phyloP scores from a whole-genome alignment of 768 basidiomycete species.

The Lactarius indigo region DNA sequence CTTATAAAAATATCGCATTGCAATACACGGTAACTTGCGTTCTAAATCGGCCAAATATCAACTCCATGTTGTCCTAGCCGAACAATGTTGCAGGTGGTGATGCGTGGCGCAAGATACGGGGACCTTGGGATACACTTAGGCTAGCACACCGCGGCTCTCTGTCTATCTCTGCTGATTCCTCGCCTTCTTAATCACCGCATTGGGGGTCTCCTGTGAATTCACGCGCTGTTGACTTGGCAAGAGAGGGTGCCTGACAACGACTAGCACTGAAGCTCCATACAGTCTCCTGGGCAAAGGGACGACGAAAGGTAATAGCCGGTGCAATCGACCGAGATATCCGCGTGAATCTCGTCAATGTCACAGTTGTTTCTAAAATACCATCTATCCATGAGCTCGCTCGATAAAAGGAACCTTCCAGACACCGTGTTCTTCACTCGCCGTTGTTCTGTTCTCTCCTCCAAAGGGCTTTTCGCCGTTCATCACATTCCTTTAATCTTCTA shows the following conservation, averaged over 20 bases:
- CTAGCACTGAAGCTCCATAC: neutral
- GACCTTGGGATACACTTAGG: too few relatives aligned
- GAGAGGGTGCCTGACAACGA: neutral
- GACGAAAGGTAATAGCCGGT: neutral
- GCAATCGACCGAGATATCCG: neutral
- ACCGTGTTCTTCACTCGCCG: neutral
- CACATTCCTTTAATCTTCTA: neutral
- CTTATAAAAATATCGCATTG: too few relatives aligned
- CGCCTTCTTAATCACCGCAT: neutral
- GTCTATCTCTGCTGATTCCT: too few relatives aligned
- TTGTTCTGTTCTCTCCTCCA: neutral
- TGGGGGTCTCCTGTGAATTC: neutral
- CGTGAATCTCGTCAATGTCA: neutral
- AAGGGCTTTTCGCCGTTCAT: neutral
- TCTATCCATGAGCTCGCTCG: neutral
- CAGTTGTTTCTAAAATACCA: neutral
- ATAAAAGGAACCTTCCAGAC: neutral
- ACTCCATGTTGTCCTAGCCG: too few relatives aligned
- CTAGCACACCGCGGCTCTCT: too few relatives aligned
- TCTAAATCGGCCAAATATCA: too few relatives aligned
- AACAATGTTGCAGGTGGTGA: too few relatives aligned
- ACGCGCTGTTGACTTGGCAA: neutral
- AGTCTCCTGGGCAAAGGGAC: neutral
- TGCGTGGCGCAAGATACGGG: too few relatives aligned
- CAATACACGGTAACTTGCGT: too few relatives aligned